These are phyloP conservation scores for Zoysia japonica DNA, from an alignment of 176 grass and related monocot species.

Conservation along the genomic window DNA sequence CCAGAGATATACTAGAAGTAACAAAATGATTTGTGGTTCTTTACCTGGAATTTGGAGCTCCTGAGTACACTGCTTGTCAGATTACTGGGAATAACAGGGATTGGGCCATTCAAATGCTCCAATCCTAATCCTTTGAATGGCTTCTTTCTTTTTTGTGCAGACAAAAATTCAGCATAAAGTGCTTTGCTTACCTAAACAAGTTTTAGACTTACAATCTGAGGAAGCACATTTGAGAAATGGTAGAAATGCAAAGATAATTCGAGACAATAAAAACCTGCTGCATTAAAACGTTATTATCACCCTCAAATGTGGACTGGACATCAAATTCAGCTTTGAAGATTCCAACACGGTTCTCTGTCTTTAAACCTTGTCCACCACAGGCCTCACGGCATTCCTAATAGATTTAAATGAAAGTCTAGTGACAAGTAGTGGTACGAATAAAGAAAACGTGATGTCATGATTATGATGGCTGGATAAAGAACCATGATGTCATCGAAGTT, in stretches of 20 bases:
- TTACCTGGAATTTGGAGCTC: constrained; percentile 84
- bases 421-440: constrained; percentile 27
- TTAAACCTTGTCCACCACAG: constrained; percentile 95
- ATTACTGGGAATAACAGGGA: constrained; percentile 68
- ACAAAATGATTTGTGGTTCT: constrained; percentile 19
- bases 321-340: constrained; percentile 98
- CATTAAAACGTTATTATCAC: constrained; percentile 94
- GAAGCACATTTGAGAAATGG: constrained; percentile 10
- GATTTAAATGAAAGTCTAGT: constrained; percentile 31
- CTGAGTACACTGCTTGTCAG: constrained; percentile 73
- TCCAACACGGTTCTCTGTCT: constrained; percentile 86
- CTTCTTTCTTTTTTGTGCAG: constrained; percentile 62
- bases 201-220: constrained; percentile 37
- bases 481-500: constrained; percentile 10
- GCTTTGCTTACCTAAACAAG: constrained; percentile 93
- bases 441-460: constrained; percentile 17
- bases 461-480: constrained; percentile 3
- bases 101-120: constrained; percentile 84
- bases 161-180: constrained; percentile 76
- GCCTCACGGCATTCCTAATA: constrained; percentile 89
- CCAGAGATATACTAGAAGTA: constrained; percentile 21
- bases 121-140: constrained; percentile 79
- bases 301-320: constrained; percentile 98
- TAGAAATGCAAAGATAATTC: constrained; percentile 16
- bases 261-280: constrained; percentile 71